These are phyloP conservation scores for Colletotrichum sp. DNA, from an alignment of 2,329 filamentous ascomycete species.

Conservation along the genomic window DNA sequence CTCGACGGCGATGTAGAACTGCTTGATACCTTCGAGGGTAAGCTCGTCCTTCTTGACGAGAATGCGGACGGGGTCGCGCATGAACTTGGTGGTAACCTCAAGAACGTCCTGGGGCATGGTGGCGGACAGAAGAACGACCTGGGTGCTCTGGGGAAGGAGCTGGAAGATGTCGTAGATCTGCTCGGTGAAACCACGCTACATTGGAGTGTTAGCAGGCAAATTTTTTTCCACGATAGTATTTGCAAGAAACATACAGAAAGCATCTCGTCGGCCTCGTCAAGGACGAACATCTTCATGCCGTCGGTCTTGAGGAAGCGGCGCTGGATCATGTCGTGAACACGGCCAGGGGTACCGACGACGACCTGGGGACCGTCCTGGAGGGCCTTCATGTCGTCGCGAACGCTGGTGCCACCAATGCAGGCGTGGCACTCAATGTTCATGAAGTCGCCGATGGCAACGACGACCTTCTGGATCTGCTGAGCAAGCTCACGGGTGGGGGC, in stretches of 20 bases:
- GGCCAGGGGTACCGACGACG: conserved; percentile 96
- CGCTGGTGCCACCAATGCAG: conserved; percentile 98
- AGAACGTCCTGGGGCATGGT: conserved; percentile 99
- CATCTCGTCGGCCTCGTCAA: conserved; percentile 99
- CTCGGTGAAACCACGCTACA: conserved; percentile 95
- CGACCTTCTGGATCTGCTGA: conserved; percentile 99
- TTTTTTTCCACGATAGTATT: conserved; percentile 11
- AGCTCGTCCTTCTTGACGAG: conserved; percentile 99
- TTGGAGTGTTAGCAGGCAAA: conserved; percentile 34
- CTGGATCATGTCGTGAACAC: conserved; percentile 99
- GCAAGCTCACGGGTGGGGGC: conserved; percentile 98
- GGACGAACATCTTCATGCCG: conserved; percentile 99
- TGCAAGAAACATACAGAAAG: conserved; percentile 70
- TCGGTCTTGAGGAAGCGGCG: conserved; percentile 96
- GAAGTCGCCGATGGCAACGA: conserved; percentile 98
- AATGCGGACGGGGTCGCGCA: conserved; percentile 98
- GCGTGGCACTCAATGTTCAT: conserved; percentile 99
- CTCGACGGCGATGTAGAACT: conserved; percentile 99
- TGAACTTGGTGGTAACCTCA: conserved; percentile 99
- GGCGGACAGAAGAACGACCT: conserved; percentile 96
- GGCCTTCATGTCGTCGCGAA: conserved; percentile 98
- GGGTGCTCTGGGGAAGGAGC: conserved; percentile 95
- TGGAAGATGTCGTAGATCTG: conserved; percentile 99
- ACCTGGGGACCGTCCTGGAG: conserved; percentile 96
- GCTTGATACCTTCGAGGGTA: conserved; percentile 99